These are phyloP conservation scores for Coemansia sp. DNA, from an alignment of 192 early-diverging fungal species.

Conservation along the genomic window DNA sequence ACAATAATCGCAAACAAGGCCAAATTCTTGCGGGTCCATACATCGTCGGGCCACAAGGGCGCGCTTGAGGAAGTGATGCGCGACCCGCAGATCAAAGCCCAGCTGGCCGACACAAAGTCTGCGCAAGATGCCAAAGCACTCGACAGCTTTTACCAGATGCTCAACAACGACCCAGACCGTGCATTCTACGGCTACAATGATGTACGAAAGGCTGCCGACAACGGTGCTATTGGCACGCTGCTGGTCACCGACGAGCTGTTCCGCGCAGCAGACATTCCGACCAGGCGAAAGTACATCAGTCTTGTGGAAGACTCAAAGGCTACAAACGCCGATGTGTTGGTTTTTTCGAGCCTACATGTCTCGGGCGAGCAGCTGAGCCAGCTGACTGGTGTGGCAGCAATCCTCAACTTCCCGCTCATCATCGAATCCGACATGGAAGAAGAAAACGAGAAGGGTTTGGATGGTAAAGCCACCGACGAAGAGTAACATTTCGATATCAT, in stretches of 20 bases:
- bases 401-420: slow-evolving; percentile 88
- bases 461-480: not conserved
- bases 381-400: slow-evolving; percentile 92
- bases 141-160: slow-evolving; percentile 85
- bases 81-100: slow-evolving; percentile 73
- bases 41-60: slow-evolving; percentile 95
- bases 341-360: slow-evolving; percentile 92
- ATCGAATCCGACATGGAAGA: slow-evolving; percentile 69
- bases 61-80: slow-evolving; percentile 92
- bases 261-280: slow-evolving; percentile 80
- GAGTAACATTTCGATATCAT: not conserved
- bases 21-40: slow-evolving; percentile 89
- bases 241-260: slow-evolving; percentile 93
- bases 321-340: slow-evolving; percentile 72
- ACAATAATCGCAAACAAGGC: slow-evolving; percentile 75
- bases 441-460: not conserved
- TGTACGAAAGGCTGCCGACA: slow-evolving; percentile 79
- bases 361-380: slow-evolving; percentile 95
- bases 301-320: slow-evolving; percentile 81
- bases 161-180: slow-evolving; percentile 81
- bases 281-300: slow-evolving; percentile 79
- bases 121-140: slow-evolving; percentile 79
- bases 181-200: slow-evolving; percentile 93
- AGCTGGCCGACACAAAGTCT: slow-evolving; percentile 89
- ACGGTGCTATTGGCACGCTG: slow-evolving; percentile 83